Evolutionary conservation across 1,284 basidiomycete genomes (phyloP), one percentile per base, ranked within the genome.

Genomic region (Fomitopsis betulina): DNA sequence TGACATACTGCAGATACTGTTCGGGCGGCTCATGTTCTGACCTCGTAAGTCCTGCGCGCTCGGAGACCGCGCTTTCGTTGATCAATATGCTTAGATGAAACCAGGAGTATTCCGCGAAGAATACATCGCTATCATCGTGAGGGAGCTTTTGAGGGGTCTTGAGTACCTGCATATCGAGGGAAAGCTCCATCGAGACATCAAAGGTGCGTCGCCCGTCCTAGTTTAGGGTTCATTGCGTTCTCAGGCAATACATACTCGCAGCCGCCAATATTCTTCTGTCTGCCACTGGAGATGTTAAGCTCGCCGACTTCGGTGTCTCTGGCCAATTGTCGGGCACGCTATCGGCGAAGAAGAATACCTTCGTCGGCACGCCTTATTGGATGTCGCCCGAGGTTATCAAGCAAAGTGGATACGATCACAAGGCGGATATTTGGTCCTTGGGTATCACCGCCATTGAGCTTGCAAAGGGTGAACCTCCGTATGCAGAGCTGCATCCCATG

Each of bases 331-430:
- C 95, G 42, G 93, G 93, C 3, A 97, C 94, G 0, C 81, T 97
- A 38, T 92, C 91, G 58, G 94, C 94, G n/a, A 97, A 97, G 85
- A 98, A 98, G 83, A 98, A 98, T 68, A 98, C 95, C 0, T 98
- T 98, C 70, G 96, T 98, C 54, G 94, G 96, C 32, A 96, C 96
- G 15, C 94, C 94, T 2, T 96, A 96, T 70, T 97, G 95, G 95
- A 99, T 99, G 96, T 95, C 94, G 23, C 96, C 96, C 7, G 96
- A 99, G 72, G 96, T 99, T 23, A 98, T 99, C 80, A 98, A 98
- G 75, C 96, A 99, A 76, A 96, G 93, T 61, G 97, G 97, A 8
- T 99, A 99, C 73, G 96, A 98, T 69, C 92, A 96, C 73, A 98
- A 98, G 71, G 96, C 96, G 12, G 96, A 99, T 73, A 98, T 99